Evolutionary conservation across 768 basidiomycete species (phyloP).

Genomic region (Panaeolus cyanescens): DNA sequence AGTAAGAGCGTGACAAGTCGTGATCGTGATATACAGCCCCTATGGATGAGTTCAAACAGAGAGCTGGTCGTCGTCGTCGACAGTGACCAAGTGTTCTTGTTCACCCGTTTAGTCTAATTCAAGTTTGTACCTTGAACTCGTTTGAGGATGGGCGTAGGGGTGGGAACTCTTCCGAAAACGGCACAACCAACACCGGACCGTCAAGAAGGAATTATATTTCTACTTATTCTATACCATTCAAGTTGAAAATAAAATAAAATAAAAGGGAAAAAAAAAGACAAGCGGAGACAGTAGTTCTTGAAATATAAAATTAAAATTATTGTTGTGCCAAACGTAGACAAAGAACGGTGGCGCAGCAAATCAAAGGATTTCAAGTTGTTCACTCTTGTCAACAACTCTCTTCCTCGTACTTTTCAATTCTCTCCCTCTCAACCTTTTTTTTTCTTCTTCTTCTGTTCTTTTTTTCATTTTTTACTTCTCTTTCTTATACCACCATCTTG

Average conservation of each 20-base stretch:
- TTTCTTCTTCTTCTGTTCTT: slow-evolving; percentile 36
- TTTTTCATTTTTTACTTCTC: slow-evolving; percentile 34
- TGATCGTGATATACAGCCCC: slow-evolving; percentile 12
- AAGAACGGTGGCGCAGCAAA: not conserved
- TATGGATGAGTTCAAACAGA: not conserved
- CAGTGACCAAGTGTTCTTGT: slow-evolving; percentile 7
- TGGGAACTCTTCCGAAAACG: slow-evolving; percentile 15
- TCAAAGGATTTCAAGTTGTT: too few relatives aligned
- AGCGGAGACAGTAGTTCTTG: not conserved
- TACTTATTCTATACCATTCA: too few relatives aligned
- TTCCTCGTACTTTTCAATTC: slow-evolving; percentile 1
- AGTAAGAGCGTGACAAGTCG: slow-evolving; percentile 9
- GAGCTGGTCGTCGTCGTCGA: slow-evolving; percentile 2
- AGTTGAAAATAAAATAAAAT: not conserved
- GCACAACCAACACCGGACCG: not conserved
- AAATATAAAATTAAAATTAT: not conserved
- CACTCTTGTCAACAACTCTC: too few relatives aligned
- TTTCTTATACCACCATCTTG: slow-evolving; percentile 23
- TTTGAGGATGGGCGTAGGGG: slow-evolving; percentile 10
- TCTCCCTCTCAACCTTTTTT: slow-evolving; percentile 13
- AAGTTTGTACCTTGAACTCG: slow-evolving; percentile 4
- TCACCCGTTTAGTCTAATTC: not conserved
- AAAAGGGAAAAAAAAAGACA: not conserved
- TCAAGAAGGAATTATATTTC: not conserved
- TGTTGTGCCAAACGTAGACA: slow-evolving; percentile 7